Base-by-base conservation (phyloP, 2,329 filamentous ascomycete species). In the Colletotrichum horii region DNA sequence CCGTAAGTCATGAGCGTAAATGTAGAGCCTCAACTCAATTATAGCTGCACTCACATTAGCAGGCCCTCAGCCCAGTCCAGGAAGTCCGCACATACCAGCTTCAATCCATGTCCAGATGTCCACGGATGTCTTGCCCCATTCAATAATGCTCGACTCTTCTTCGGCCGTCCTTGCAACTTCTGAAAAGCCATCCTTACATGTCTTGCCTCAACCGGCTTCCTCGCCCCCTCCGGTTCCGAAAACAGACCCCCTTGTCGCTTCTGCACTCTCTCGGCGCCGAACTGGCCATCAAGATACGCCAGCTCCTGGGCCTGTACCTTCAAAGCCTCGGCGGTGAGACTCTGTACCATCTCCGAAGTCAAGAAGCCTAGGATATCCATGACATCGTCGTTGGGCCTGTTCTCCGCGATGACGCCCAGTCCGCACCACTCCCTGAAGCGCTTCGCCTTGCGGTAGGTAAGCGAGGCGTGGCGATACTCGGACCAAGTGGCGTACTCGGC, bases 401-500 rank as follows among this genome's bases (percentile, higher is more conserved):
- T 67, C n/a, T 79, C 78, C 3, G 75, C 77, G 16, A 80, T 70
- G 9, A 77, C 71, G 0, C 78, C 79, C 8, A 80, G 36, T 1
- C 78, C 77, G 4, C 69, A 69, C 79, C 79, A 79, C 3, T 77
- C 78, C 2, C 79, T 71, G 58, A 80, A 80, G 12, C 68, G 61
- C 61, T 75, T 78, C 14, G 64, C 68, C 43, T 79, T 79, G 68
- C 78, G 78, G 36, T 75, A 79, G 0, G 77, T 78, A 64, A 80
- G 76, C 11, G 78, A 80, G 1, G 79, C 79, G 6, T 78, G 71
- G 4, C 79, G 70, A 36, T 76, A 79, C 34, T 79, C 78, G 8
- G 78, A 79, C 79, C 79, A 81, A 2, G 74, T 74, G 4, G 62
- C 65, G 34, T 79, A 80, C 71, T 80, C 78, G 4, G 76, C 74